Conservation (phyloP, 495 filamentous ascomycete species). For the Neurospora hispaniola region DNA sequence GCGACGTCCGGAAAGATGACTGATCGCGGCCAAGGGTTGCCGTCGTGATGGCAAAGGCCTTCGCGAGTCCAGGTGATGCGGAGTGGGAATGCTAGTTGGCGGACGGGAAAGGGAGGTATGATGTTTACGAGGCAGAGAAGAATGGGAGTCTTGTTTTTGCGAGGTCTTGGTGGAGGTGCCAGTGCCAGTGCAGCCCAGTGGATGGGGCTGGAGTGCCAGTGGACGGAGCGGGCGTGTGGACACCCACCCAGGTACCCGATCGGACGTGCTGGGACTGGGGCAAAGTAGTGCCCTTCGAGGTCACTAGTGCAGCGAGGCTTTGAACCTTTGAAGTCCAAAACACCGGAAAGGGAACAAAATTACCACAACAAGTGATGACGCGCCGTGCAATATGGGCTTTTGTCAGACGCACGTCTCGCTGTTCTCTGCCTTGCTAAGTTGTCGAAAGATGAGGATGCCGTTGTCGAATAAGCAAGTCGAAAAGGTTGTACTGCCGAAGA, state of each 20-base stretch:
- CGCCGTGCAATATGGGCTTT: neutral
- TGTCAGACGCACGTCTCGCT: neutral
- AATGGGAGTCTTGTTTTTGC: constrained; percentile 23
- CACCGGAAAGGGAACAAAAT: neutral
- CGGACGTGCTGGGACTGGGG: constrained; percentile 16
- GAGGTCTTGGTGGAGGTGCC: constrained; percentile 21
- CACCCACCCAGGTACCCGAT: constrained; percentile 13
- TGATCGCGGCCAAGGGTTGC: constrained; percentile 12
- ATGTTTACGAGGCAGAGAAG: constrained; percentile 8
- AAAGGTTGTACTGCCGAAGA: neutral
- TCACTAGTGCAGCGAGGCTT: constrained; percentile 8
- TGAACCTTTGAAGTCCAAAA: neutral
- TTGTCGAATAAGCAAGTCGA: neutral
- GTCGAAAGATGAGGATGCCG: neutral
- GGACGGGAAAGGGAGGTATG: constrained; percentile 11
- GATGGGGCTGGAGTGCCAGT: constrained; percentile 13
- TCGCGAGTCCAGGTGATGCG: constrained; percentile 6
- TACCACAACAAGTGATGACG: neutral
- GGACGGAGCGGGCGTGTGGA: constrained; percentile 15
- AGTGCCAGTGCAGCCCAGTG: constrained; percentile 1
- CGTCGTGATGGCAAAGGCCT: constrained; percentile 11
- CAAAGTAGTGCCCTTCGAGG: constrained; percentile 14
- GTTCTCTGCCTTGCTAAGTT: neutral
- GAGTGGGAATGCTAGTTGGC: constrained; percentile 8
- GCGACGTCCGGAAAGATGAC: neutral